Base-by-base conservation (phyloP, 208 protist genomes). In the Crithidia sp. region DNA sequence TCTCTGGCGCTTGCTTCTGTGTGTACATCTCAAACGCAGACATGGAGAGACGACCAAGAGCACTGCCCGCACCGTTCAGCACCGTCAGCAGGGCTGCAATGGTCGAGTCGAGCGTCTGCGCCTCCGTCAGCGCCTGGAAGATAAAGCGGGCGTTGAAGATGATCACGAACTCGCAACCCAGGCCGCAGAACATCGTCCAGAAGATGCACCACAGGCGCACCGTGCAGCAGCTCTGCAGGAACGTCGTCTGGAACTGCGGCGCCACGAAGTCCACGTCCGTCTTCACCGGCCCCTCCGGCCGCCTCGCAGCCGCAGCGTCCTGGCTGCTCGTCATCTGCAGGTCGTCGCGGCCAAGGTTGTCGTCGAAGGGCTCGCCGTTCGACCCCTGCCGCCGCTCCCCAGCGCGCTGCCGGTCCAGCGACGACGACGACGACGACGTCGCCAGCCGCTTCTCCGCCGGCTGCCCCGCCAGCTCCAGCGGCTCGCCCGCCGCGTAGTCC, bases 261-360 rank as follows among this genome's bases (percentile, higher is more conserved):
- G 85, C 83, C 54, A 90, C 82, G 81, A 84, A 93, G 70, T 93
- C 88, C 4, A 90, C 53, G 41, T 93, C 85, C 53, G 77, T 84
- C 69, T 68, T 17, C 36, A 79, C 72, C 8, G 45, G 45, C 45
- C 54, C 54, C 19, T 39, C 54, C 17, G 7, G 54, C 17, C 19
- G 19, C 54, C 39, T 58, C 54, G 28, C 54, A 7, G 54, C 7
- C 54, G 28, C 28, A 28, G 54, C 54, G 4, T 28, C 54, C 7
- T 58, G 14, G 54, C 54, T 58, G 14, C 14, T 39, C 17, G 28
- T 58, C 54, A 58, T 28, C 54, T 58, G 54, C 54, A 58, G 54
- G 54, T 58, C 54, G 54, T 58, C 54, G 54, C 54, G 54, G 19
- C 19, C 14, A 7, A 58, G 54, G 54, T 40, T 39, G 54, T 58